Evolutionary conservation across 116 monocot species (phyloP).

Genomic region (Trichopus zeylanicus): DNA sequence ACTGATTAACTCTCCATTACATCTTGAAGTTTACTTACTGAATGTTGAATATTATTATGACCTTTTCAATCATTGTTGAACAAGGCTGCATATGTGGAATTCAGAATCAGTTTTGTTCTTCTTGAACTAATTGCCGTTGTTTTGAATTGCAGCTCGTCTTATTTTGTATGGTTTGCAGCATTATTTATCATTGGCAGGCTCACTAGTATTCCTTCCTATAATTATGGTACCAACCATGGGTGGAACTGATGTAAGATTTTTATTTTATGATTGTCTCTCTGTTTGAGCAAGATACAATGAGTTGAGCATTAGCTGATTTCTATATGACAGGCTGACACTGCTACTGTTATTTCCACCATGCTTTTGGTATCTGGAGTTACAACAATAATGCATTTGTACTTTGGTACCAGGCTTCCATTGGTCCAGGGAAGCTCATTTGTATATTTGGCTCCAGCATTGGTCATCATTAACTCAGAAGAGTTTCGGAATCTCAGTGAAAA

Average conservation of each 20-base stretch:
- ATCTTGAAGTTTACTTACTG: no score
- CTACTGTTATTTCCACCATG: conserved; percentile 96
- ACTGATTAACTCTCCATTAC: no score
- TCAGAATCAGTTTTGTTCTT: not conserved
- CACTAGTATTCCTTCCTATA: conserved; percentile 94
- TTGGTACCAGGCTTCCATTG: conserved; percentile 91
- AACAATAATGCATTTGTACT: conserved; percentile 77
- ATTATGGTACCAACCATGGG: conserved; percentile 96
- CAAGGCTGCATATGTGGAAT: no score
- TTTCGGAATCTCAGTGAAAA: conserved; percentile 95
- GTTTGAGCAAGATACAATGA: not conserved
- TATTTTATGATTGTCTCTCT: conserved; percentile 1
- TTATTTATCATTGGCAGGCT: conserved; percentile 85
- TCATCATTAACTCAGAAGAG: conserved; percentile 87
- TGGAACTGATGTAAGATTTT: conserved; percentile 85
- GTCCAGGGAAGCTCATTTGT: conserved; percentile 99
- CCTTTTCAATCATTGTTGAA: no score
- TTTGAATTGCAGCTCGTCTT: conserved; percentile 51
- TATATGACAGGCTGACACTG: conserved; percentile 70
- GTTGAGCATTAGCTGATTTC: not conserved
- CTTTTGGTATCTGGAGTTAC: conserved; percentile 82
- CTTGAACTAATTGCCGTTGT: not conserved
- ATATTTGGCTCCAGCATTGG: conserved; percentile 90
- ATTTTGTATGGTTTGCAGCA: conserved; percentile 88
- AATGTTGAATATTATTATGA: no score